Evolutionary conservation across 2,329 filamentous ascomycete species (phyloP), one percentile per base, ranked within the genome.

Genomic region (Colletotrichum melonis): DNA sequence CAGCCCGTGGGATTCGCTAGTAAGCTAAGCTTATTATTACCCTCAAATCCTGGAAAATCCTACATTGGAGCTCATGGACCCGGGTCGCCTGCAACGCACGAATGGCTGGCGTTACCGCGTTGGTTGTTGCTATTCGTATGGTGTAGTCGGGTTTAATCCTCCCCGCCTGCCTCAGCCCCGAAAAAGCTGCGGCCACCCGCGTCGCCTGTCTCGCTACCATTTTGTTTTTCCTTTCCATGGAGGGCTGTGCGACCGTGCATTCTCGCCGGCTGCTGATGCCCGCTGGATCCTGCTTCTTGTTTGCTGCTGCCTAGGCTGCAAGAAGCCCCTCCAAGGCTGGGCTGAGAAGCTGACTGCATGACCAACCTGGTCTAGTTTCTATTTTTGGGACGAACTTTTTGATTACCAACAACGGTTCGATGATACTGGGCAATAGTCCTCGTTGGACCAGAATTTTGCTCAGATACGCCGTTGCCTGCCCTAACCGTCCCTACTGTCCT

Each of bases 1-100:
- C 42, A 63, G 32, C 32, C 4, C 32, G 32, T 28, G 46, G 62
- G 62, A 63, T 55, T n/a, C 46, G 46, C 62, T 35, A 63, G 24
- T 54, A 55, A 63, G 62, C 46, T 63, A 32, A 63, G 62, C 46
- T 63, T n/a, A 55, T 63, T 63, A 55, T 63, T 63, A 22, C 46
- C 46, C 28, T 11, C 14, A 38, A 54, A 26, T 55, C 24, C 52
- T 24, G 52, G 52, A 7, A 26, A 55, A 46, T 49, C 14, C 4
- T 22, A n/a, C 62, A 14, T 26, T 30, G 14, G 19, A 49, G 42
- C 42, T 49, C 42, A 49, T 9, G 14, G 46, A 38, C n/a, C 28
- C 28, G n/a, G 46, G n/a, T 6, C 6, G 5, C 16, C 7, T 14
- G 19, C 6, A 8, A n/a, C n/a, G 24, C 14, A 5, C 16, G 28